Percentiles rank a stretch among this genome's conserved stretches.
phyloP scores from a whole-genome alignment of 208 protist species.

The Leishmania martiniquensis region DNA sequence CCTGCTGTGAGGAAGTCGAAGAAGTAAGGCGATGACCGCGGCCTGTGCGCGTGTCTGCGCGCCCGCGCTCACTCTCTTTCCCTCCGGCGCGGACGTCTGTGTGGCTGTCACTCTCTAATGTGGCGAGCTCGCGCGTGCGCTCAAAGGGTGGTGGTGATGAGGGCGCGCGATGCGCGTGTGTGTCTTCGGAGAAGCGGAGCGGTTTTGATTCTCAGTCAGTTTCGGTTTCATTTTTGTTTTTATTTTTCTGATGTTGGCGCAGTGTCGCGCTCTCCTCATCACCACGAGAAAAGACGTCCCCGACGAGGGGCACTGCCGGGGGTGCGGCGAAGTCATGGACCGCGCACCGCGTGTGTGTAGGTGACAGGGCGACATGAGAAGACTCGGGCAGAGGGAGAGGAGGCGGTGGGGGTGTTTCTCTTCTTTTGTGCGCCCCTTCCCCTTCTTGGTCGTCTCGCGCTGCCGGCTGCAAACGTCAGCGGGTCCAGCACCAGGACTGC shows the following conservation, averaged over 20 bases:
- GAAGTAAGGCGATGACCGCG: slow-evolving; percentile 21
- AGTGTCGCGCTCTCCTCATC: too few relatives aligned
- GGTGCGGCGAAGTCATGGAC: too few relatives aligned
- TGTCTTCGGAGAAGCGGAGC: neutral
- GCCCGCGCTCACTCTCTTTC: neutral
- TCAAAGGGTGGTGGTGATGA: neutral
- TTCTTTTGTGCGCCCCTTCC: neutral
- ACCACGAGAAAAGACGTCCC: too few relatives aligned
- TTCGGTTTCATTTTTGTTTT: too few relatives aligned
- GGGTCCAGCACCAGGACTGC: neutral
- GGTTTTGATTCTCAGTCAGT: too few relatives aligned
- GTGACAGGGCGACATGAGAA: too few relatives aligned
- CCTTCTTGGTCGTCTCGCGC: neutral
- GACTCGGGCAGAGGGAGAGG: slow-evolving; percentile 1
- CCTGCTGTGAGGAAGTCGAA: slow-evolving; percentile 62
- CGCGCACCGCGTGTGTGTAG: too few relatives aligned
- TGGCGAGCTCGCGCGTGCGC: neutral
- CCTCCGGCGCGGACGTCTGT: neutral
- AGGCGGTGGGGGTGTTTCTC: neutral
- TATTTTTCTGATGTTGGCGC: too few relatives aligned
- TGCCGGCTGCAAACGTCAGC: neutral
- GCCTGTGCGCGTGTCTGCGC: neutral
- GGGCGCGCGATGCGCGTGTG: neutral
- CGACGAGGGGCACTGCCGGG: too few relatives aligned
- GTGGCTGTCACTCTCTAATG: neutral